Evolutionary conservation across 768 basidiomycete species (phyloP), one percentile per base, ranked within the genome.

Genomic region (Leccinum longicurvipes): DNA sequence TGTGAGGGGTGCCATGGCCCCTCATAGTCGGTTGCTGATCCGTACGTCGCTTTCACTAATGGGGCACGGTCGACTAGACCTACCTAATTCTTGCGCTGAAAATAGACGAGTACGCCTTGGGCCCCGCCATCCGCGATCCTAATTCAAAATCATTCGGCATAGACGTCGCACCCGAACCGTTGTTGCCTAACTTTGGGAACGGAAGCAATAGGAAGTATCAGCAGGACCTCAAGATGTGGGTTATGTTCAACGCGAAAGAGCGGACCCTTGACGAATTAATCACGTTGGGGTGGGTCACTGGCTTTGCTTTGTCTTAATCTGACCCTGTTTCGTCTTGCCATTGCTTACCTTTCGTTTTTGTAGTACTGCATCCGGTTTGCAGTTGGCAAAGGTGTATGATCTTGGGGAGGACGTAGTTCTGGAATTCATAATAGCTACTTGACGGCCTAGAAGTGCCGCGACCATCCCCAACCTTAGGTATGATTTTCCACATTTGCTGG

Each of bases 221-320:
- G 23, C 74, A 74, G 51, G 81, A 82, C 51, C 46, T 81, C 39
- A 73, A 71, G 48, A 79, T 82, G 80, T 74, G 79, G 74, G 48
- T 64, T 21, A 27, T 70, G 19, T 61, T 75, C 12, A 79, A 82
- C 51, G 63, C 70, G 7, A 70, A 75, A 60, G 79, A 80, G 55
- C 74, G 80, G 4, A 75, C 73, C 0, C 46, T 81, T 14, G 58
- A 73, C 3, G 74, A 79, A 6, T 77, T 74, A 48, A 68, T 75
- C 8, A 53, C 69, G 0, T 55, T 80, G 6, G 75, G 73, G 59
- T 60, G 29, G 50, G 63, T 56, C n/a, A 9, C 24, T 14, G 19
- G 10, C 23, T 19, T 44, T 32, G 19, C 21, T 7, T 27, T 17
- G 17, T 31, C 24, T 2, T 17, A 28, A 19, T 17, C 31, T 29